These are phyloP conservation scores for Saccharomycopsis microspora DNA, from an alignment of 805 yeast genomes.

Conservation along the genomic window DNA sequence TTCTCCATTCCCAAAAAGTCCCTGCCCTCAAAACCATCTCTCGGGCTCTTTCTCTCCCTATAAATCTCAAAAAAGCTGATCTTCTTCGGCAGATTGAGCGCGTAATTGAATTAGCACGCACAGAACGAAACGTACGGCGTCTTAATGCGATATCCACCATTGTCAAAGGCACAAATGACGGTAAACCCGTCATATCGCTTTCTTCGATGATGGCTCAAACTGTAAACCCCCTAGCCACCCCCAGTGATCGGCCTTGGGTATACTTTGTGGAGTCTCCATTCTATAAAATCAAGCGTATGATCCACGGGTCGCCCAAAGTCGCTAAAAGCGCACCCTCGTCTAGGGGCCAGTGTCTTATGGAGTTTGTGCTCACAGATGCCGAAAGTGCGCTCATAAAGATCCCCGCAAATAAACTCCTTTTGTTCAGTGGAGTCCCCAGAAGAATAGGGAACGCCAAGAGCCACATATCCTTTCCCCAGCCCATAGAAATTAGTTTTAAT, in stretches of 20 bases:
- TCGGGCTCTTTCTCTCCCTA: slow-evolving; percentile 35
- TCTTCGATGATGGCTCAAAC: background rate
- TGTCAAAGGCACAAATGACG: background rate
- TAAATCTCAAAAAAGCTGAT: slow-evolving; percentile 51
- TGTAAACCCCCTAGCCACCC: background rate
- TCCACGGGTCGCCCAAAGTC: slow-evolving; percentile 38
- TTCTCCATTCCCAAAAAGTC: too few species aligned
- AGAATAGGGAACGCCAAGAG: slow-evolving; percentile 22
- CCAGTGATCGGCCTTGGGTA: slow-evolving; percentile 26
- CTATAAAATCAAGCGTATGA: slow-evolving; percentile 34
- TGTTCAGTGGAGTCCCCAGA: slow-evolving; percentile 43
- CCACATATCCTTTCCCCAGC: slow-evolving; percentile 54
- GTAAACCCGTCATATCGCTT: background rate
- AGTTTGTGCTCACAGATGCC: slow-evolving; percentile 31
- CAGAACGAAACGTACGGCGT: background rate
- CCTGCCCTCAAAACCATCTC: slow-evolving; percentile 34
- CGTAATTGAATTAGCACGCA: slow-evolving; percentile 31
- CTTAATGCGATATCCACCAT: background rate
- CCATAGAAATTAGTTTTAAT: slow-evolving; percentile 59
- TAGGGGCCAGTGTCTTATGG: slow-evolving; percentile 32
- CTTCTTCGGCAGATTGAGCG: slow-evolving; percentile 41
- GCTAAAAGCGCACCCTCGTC: slow-evolving; percentile 29
- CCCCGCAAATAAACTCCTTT: slow-evolving; percentile 26
- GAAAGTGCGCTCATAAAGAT: slow-evolving; percentile 30
- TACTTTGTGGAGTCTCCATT: slow-evolving; percentile 48